A percentile compares a stretch with the other conserved stretches of the same genome.
phyloP scores from a whole-genome alignment of 352 stramenopile species.

The Pythium aquatile region DNA sequence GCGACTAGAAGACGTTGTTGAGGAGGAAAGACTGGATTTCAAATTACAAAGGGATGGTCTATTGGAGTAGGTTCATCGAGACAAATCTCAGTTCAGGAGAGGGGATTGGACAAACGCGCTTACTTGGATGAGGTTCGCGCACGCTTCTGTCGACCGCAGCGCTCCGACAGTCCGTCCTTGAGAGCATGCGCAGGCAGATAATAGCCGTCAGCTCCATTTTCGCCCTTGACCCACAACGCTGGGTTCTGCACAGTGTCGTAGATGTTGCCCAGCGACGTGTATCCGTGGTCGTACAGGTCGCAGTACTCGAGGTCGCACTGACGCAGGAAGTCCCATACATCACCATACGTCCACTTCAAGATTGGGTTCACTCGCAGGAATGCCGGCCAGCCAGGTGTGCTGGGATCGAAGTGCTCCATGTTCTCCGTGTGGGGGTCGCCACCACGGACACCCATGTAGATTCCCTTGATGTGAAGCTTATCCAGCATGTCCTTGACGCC shows the following conservation, averaged over 20 bases:
- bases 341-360: constrained; percentile 94
- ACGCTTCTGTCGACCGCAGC: constrained; percentile 76
- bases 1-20: constrained; percentile 3
- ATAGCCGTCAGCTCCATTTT: constrained; percentile 48
- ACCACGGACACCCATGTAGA: constrained; percentile 89
- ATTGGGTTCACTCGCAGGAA: constrained; percentile 99
- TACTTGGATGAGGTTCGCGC: constrained; percentile 65
- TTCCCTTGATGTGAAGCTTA: constrained; percentile 81
- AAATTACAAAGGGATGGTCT: constrained; percentile 6
- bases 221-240: constrained; percentile 73
- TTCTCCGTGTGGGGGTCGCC: constrained; percentile 93
- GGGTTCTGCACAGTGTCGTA: constrained; percentile 95
- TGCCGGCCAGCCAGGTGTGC: constrained; percentile 89
- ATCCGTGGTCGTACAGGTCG: constrained; percentile 89
- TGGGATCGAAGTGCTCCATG: constrained; percentile 84
- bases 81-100: not conserved
- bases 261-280: constrained; percentile 93
- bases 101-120: not conserved
- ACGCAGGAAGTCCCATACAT: constrained; percentile 94
- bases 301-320: constrained; percentile 88
- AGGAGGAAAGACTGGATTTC: not conserved
- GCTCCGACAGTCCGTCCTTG: constrained; percentile 65
- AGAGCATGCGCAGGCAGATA: constrained; percentile 76
- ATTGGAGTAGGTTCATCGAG: constrained; percentile 5
- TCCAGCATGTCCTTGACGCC: constrained; percentile 91